A percentile compares a stretch with the other conserved stretches of the same genome.
phyloP scores from a whole-genome alignment of 306 rosid species.

The Gleditsia sinensis region DNA sequence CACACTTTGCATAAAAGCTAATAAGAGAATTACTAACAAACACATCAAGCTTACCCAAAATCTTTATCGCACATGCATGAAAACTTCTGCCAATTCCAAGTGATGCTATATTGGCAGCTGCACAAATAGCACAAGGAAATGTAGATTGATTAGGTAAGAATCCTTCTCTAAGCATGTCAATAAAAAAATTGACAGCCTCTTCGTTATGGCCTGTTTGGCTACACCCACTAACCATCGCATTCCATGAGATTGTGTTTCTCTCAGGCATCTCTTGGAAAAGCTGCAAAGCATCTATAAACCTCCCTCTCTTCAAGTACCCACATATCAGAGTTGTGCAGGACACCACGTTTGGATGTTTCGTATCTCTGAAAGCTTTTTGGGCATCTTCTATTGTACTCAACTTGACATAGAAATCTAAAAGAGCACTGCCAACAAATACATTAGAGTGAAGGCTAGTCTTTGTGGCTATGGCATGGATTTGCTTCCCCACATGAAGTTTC shows the following conservation, averaged over 20 bases:
- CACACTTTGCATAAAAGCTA: conserved; percentile 86
- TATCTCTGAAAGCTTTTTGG: conserved; percentile 59
- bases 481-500: conserved; percentile 54
- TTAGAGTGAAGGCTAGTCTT: conserved; percentile 58
- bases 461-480: conserved; percentile 66
- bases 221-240: conserved; percentile 80
- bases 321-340: conserved; percentile 76
- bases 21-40: conserved; percentile 73
- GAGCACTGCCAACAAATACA: conserved; percentile 82
- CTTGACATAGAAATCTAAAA: conserved; percentile 77
- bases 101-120: conserved; percentile 76
- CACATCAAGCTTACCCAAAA: conserved; percentile 65
- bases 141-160: conserved; percentile 69
- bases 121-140: conserved; percentile 76
- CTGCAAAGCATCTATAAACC: conserved; percentile 59
- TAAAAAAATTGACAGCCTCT: conserved; percentile 68
- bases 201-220: conserved; percentile 87
- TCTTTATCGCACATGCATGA: conserved; percentile 83
- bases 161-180: conserved; percentile 72
- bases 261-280: conserved; percentile 72
- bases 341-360: conserved; percentile 68
- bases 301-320: conserved; percentile 66
- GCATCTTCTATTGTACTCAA: conserved; percentile 63
- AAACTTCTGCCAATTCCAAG: conserved; percentile 76
- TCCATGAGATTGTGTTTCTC: conserved; percentile 85